These are phyloP conservation scores for Hirschfeldia incana DNA, from an alignment of 345 rosid genomes.

Conservation along the genomic window DNA sequence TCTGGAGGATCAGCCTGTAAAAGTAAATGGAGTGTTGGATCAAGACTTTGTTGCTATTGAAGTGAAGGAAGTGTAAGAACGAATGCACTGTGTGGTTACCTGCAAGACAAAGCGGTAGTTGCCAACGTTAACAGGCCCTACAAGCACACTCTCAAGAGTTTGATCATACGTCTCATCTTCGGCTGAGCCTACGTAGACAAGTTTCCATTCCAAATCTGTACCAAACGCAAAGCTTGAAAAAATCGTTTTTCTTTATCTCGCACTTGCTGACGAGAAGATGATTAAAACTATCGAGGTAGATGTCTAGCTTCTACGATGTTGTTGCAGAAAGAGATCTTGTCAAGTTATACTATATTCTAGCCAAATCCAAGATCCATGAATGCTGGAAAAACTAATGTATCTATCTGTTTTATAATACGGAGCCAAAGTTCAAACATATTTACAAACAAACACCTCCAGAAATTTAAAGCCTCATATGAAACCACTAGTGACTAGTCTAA, in stretches of 20 bases:
- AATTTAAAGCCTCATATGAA: not conserved
- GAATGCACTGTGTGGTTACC: conserved; percentile 30
- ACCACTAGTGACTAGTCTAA: not conserved
- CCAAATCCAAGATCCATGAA: not conserved
- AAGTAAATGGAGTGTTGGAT: not conserved
- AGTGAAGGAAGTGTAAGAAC: not conserved
- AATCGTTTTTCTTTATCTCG: not conserved
- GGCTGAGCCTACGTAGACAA: conserved; percentile 93
- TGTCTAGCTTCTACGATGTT: not conserved
- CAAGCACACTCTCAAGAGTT: conserved; percentile 80
- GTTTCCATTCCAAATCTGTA: conserved; percentile 95
- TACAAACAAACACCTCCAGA: not conserved
- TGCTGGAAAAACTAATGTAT: not conserved
- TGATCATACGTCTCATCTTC: conserved; percentile 95
- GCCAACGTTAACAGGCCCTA: conserved; percentile 92
- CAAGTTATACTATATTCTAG: not conserved
- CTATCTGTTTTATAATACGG: not conserved
- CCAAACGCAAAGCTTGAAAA: not conserved
- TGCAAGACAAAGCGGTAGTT: conserved; percentile 87
- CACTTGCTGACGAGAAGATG: not conserved
- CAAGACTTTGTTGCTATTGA: not conserved
- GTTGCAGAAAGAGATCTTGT: not conserved
- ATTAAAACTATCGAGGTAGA: not conserved
- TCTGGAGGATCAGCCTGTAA: conserved; percentile 81
- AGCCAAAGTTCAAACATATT: not conserved